Conservation (phyloP, 768 basidiomycete genomes). For the Leccinum variicolor region DNA sequence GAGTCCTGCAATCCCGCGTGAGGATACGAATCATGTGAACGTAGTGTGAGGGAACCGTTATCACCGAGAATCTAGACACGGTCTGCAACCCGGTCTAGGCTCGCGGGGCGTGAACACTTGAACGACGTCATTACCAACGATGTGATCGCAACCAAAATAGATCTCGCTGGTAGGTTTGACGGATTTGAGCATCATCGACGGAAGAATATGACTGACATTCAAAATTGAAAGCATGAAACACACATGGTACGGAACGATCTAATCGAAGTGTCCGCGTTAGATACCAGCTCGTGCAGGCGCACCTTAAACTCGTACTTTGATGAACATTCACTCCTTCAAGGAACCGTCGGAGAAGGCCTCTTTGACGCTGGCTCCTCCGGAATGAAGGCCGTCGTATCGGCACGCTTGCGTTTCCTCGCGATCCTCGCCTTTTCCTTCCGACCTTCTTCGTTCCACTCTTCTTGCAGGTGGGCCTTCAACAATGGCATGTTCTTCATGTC, state of each 20-base stretch:
- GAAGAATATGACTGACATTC: constrained; percentile 1
- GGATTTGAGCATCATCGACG: not conserved
- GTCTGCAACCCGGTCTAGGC: not conserved
- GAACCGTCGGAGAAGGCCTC: constrained; percentile 2
- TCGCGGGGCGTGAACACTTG: not conserved
- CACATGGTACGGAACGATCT: not conserved
- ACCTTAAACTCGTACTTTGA: not conserved
- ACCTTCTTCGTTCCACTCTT: constrained; percentile 60
- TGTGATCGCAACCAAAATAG: not conserved
- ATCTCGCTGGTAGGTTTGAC: not conserved
- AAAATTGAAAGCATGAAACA: constrained; percentile 2
- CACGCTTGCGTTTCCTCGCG: constrained; percentile 41
- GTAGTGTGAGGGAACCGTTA: not conserved
- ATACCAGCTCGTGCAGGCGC: not conserved
- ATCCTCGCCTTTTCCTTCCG: constrained; percentile 39
- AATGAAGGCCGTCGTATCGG: not conserved
- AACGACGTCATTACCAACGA: not conserved
- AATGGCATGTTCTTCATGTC: constrained; percentile 67
- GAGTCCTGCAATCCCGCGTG: not conserved
- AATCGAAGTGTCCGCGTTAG: not conserved
- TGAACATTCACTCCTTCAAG: not conserved
- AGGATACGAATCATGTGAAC: not conserved
- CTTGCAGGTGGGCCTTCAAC: constrained; percentile 71
- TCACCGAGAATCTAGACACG: constrained; percentile 29
- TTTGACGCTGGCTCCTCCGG: constrained; percentile 14